Evolutionary conservation across 805 yeast genomes (phyloP).

Genomic region (Saccharomycopsis sp.): DNA sequence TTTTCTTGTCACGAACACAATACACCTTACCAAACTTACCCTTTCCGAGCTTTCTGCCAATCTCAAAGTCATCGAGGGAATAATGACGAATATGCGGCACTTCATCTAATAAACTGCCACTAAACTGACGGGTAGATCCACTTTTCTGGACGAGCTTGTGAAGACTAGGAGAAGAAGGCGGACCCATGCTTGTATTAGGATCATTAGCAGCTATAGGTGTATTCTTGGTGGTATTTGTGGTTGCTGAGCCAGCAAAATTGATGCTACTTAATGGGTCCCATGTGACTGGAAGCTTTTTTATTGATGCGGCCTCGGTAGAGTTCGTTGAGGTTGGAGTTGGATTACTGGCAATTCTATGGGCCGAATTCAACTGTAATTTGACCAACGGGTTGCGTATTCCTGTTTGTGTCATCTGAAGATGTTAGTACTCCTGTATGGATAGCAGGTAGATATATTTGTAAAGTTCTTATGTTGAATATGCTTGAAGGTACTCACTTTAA

Average conservation of each 20-base stretch:
- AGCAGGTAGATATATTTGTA: too few species aligned
- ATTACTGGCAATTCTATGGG: constrained; percentile 5
- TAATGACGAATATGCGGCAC: constrained; percentile 16
- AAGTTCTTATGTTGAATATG: background rate
- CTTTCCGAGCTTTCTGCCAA: constrained; percentile 76
- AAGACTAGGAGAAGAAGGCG: constrained; percentile 10
- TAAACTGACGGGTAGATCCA: background rate
- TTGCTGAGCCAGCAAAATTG: background rate
- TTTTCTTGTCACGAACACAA: constrained; percentile 67
- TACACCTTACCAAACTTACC: constrained; percentile 93
- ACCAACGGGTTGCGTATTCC: constrained; percentile 19
- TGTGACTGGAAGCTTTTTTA: constrained; percentile 6
- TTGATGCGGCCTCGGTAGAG: background rate
- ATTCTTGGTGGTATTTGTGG: constrained; percentile 1
- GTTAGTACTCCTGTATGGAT: background rate
- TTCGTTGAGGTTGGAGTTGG: background rate
- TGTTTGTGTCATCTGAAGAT: background rate
- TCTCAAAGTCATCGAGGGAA: constrained; percentile 64
- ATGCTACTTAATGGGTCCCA: constrained; percentile 18
- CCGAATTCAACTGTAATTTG: constrained; percentile 19
- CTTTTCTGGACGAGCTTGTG: background rate
- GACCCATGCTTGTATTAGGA: constrained; percentile 11
- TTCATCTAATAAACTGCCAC: background rate
- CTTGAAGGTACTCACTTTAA: background rate
- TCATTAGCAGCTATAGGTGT: background rate